phyloP scores from a whole-genome alignment of 805 yeast genomes.

The Saturnispora serradocipensis region DNA sequence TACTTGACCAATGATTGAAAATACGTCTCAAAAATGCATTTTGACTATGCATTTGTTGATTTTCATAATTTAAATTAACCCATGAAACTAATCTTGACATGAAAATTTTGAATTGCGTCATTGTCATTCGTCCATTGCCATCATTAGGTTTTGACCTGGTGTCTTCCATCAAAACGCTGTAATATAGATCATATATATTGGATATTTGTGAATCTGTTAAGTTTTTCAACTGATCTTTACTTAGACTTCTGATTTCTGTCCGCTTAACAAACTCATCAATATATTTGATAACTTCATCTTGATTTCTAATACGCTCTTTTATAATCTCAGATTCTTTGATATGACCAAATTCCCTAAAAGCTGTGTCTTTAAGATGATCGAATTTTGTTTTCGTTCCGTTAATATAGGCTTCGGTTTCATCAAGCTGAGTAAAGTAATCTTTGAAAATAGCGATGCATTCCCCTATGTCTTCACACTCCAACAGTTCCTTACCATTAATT shows the following conservation, averaged over 20 bases:
- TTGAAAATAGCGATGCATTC: conserved; percentile 79
- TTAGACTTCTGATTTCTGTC: conserved; percentile 81
- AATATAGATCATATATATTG: conserved; percentile 76
- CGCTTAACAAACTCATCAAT: conserved; percentile 87
- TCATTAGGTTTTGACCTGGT: conserved; percentile 56
- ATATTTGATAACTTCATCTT: conserved; percentile 72
- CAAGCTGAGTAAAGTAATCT: conserved; percentile 67
- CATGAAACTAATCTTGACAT: conserved; percentile 77
- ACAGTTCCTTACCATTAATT: conserved; percentile 75
- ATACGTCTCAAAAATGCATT: conserved; percentile 50
- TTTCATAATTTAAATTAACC: conserved; percentile 35
- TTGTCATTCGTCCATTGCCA: conserved; percentile 58
- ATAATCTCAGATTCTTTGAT: conserved; percentile 67
- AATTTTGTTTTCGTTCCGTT: conserved; percentile 67
- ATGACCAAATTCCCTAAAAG: conserved; percentile 81
- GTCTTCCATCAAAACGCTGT: conserved; percentile 60
- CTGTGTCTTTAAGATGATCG: conserved; percentile 82
- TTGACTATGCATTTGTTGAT: conserved; percentile 19
- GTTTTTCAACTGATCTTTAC: conserved; percentile 47
- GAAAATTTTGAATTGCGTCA: conserved; percentile 60
- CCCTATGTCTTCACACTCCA: conserved; percentile 85
- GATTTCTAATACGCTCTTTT: conserved; percentile 59
- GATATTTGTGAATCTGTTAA: conserved; percentile 51
- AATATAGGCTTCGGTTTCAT: conserved; percentile 57
- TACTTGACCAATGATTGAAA: conserved; percentile 61